Evolutionary conservation across 441 rosid species (phyloP).

Genomic region (Eutrema salsugineum): DNA sequence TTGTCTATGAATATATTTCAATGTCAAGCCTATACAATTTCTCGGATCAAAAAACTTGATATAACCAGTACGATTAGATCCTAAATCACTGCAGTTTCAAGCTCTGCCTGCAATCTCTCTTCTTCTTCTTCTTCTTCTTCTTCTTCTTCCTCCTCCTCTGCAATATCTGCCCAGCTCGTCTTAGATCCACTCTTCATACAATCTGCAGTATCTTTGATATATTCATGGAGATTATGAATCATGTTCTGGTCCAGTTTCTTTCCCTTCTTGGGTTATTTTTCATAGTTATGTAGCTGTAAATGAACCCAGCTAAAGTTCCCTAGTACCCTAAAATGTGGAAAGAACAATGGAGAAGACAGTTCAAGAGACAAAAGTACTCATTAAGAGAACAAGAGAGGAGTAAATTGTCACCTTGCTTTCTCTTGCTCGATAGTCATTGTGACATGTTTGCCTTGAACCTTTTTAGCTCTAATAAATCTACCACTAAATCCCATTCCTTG

Average conservation of each 20-base stretch:
- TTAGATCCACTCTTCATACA: slow-evolving; percentile 11
- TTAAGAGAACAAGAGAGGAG: background rate
- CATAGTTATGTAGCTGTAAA: slow-evolving; percentile 68
- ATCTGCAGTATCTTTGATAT: slow-evolving; percentile 14
- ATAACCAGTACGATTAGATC: background rate
- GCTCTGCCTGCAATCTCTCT: slow-evolving; percentile 11
- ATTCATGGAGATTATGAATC: slow-evolving; percentile 28
- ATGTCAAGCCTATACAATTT: slow-evolving; percentile 18
- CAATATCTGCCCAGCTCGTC: slow-evolving; percentile 86
- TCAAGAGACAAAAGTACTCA: background rate
- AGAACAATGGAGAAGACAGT: background rate
- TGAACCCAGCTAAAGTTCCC: slow-evolving; percentile 97
- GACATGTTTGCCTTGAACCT: slow-evolving; percentile 75
- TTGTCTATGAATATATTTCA: slow-evolving; percentile 14
- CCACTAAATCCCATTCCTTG: slow-evolving; percentile 57
- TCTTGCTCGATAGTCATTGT: slow-evolving; percentile 69
- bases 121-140: too few species aligned
- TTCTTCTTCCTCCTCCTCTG: slow-evolving; percentile 58
- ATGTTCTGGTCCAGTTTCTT: slow-evolving; percentile 31
- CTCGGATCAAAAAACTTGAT: background rate
- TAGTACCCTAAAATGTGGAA: slow-evolving; percentile 43
- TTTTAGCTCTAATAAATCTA: slow-evolving; percentile 50
- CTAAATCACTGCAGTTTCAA: background rate
- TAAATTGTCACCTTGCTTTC: slow-evolving; percentile 49
- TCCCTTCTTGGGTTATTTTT: background rate